These are phyloP conservation scores for Poterioochromonas sp. DNA, from an alignment of 352 stramenopile species.

Conservation along the genomic window DNA sequence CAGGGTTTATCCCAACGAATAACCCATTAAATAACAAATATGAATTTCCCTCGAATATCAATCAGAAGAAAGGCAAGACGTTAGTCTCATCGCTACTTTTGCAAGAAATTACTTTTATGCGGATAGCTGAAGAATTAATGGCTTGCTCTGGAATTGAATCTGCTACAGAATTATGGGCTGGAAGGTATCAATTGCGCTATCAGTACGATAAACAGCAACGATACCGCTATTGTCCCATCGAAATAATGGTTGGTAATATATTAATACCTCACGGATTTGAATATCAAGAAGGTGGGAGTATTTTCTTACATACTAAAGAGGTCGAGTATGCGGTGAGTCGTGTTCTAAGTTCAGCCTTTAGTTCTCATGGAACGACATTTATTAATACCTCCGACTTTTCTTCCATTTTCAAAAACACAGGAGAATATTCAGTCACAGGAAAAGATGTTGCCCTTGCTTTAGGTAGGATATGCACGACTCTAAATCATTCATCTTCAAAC, in stretches of 20 bases:
- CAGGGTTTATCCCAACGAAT: too few species aligned
- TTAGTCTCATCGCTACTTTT: background rate
- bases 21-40: too few species aligned
- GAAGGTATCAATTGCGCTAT: conserved; percentile 27
- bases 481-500: background rate
- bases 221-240: conserved; percentile 7
- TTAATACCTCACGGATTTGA: conserved; percentile 10
- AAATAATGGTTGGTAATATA: conserved; percentile 24
- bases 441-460: conserved; percentile 15
- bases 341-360: conserved; percentile 19
- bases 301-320: background rate
- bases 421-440: conserved; percentile 9
- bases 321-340: background rate
- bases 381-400: background rate
- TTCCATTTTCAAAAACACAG: background rate
- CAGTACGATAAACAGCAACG: background rate
- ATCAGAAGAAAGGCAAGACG: background rate
- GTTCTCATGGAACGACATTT: background rate
- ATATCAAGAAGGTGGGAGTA: conserved; percentile 10
- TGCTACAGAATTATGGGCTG: conserved; percentile 22
- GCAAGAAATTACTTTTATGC: conserved; percentile 9
- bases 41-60: background rate
- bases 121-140: background rate
- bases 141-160: conserved; percentile 12
- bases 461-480: background rate